Evolutionary conservation across 768 basidiomycete genomes (phyloP), one percentile per base, ranked within the genome.

Genomic region (Russula emetica): DNA sequence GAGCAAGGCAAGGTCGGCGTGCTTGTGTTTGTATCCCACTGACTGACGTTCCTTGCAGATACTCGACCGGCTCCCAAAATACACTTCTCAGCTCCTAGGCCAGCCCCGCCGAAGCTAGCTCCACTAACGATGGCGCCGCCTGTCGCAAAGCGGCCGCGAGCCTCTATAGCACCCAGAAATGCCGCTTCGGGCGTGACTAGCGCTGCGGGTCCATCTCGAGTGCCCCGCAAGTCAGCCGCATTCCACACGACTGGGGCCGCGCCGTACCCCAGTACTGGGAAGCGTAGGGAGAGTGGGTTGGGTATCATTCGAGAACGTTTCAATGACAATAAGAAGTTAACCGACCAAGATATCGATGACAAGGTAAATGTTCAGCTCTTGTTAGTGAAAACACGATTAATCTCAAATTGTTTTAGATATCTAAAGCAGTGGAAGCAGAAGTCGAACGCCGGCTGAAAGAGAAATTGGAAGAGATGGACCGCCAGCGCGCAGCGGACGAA

Each of bases 271-370:
- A 52, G 28, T 40, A 54, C 47, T 22, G 57, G 55, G 28, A 63
- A 40, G 52, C 67, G 67, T 22, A 67, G 57, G 38, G 66, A 69
- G 53, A 67, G 66, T n/a, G 55, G 58, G 16, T 47, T 67, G 8
- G 67, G 67, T 52, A 45, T 61, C 2, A 18, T 61, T 28, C 66
- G 49, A 28, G 61, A 64, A 38, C 64, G 60, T 18, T 58, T 32
- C n/a, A 62, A 63, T 18, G 53, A 26, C 8, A 58, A 70, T 18
- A 66, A 67, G 20, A 47, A 78, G 34, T 70, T 87, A 67, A 83
- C 83, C 2, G 86, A 88, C 73, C 81, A 84, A 70, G 89, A 91
- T 54, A 87, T 91, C 65, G 86, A 91, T 66, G 86, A 86, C 40
- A 78, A 85, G 76, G 90, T 87, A 69, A n/a, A 80, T 34, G 34